phyloP scores from a whole-genome alignment of 2,329 filamentous ascomycete genomes.

The Penicillium decumbens region DNA sequence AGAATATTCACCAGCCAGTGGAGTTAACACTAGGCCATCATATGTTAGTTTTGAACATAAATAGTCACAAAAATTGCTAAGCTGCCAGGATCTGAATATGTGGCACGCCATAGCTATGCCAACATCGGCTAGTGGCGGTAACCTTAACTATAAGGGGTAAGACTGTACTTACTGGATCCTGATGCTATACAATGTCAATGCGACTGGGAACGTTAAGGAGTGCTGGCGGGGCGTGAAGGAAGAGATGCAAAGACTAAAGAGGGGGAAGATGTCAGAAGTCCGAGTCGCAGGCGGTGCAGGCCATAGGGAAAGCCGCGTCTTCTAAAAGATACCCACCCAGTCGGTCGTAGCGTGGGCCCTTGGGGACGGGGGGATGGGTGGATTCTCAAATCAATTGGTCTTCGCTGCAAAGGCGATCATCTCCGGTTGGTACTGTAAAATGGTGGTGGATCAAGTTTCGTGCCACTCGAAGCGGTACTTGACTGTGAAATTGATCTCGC shows the following conservation, averaged over 20 bases:
- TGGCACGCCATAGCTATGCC: background rate
- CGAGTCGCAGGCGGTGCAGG: constrained; percentile 4
- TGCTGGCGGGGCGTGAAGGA: background rate
- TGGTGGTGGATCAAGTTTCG: constrained; percentile 6
- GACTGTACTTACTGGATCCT: constrained; percentile 9
- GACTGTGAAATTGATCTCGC: background rate
- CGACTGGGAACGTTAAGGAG: background rate
- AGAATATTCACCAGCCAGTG: background rate
- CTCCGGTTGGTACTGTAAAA: constrained; percentile 1
- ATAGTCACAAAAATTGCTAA: background rate
- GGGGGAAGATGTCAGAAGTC: constrained; percentile 6
- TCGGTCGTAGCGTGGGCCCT: constrained; percentile 6
- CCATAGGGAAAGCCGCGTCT: constrained; percentile 8
- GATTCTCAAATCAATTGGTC: constrained; percentile 11
- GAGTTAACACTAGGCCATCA: constrained; percentile 7
- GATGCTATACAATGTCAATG: background rate
- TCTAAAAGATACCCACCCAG: constrained; percentile 12
- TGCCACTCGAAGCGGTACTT: background rate
- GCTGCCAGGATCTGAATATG: background rate
- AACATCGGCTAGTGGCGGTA: background rate
- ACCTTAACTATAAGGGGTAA: background rate
- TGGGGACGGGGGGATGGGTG: constrained; percentile 8
- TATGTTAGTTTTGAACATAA: background rate
- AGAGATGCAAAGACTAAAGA: constrained; percentile 4
- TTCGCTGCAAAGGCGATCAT: constrained; percentile 12